These are phyloP conservation scores for Cicer arietinum DNA, from an alignment of 306 rosid species.

Conservation along the genomic window DNA sequence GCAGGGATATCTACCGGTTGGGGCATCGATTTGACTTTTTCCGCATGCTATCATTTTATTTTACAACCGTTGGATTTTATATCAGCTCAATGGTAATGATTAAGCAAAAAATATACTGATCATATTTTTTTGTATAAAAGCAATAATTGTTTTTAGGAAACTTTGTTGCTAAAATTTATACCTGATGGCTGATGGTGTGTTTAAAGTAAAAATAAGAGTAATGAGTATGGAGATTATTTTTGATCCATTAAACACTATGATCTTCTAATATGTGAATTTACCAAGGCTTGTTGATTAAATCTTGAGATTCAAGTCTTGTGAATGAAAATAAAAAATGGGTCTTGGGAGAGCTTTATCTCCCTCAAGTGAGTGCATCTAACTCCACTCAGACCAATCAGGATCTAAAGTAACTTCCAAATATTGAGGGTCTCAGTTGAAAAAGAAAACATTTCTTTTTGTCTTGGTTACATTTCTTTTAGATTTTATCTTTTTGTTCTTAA, in stretches of 20 bases:
- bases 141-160: conserved; percentile 5
- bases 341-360: background rate
- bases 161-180: conserved; percentile 28
- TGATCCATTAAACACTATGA: background rate
- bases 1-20: conserved; percentile 88
- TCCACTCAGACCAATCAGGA: background rate
- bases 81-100: conserved; percentile 80
- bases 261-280: background rate
- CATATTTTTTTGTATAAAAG: conserved; percentile 29
- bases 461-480: conserved; percentile 29
- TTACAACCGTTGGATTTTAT: conserved; percentile 91
- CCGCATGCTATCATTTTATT: conserved; percentile 90
- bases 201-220: background rate
- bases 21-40: conserved; percentile 97
- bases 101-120: conserved; percentile 1
- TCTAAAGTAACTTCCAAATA: background rate
- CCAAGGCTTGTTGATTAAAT: conserved; percentile 7
- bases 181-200: background rate
- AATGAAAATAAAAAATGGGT: background rate
- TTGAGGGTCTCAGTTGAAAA: background rate
- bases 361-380: background rate
- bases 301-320: conserved; percentile 5
- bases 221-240: conserved; percentile 33
- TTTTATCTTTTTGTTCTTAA: conserved; percentile 32
- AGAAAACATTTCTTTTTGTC: background rate